phyloP scores from a whole-genome alignment of 345 rosid genomes.

The Geranium rotundifolium region DNA sequence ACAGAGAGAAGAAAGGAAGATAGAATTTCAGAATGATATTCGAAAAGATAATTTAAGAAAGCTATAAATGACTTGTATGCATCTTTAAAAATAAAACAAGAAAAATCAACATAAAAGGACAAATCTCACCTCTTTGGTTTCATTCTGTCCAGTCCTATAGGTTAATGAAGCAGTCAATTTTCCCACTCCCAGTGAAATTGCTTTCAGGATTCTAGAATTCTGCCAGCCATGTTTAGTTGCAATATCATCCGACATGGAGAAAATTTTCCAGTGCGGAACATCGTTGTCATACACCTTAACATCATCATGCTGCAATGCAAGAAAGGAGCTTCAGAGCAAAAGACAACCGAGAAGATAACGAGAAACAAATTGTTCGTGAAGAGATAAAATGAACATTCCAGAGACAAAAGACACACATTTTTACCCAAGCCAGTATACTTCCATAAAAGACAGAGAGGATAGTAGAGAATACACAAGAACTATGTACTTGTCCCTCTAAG shows the following conservation, averaged over 20 bases:
- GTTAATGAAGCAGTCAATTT: constrained; percentile 60
- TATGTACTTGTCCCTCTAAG: too few species aligned
- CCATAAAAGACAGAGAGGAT: neutral
- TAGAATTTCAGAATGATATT: neutral
- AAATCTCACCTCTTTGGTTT: constrained; percentile 45
- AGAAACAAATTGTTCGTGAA: neutral
- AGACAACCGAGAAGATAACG: constrained; percentile 16
- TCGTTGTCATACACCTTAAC: constrained; percentile 44
- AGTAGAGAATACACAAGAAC: neutral
- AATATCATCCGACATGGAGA: constrained; percentile 34
- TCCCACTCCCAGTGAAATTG: constrained; percentile 62
- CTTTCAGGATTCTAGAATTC: constrained; percentile 48
- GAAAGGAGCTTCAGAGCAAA: constrained; percentile 17
- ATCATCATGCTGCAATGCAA: constrained; percentile 58
- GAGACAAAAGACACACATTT: neutral
- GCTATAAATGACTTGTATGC: neutral
- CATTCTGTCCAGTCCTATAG: constrained; percentile 38
- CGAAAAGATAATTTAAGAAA: too few species aligned
- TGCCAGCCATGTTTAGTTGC: constrained; percentile 37
- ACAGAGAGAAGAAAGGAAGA: neutral
- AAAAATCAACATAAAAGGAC: neutral
- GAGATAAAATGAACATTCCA: neutral
- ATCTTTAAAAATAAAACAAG: neutral
- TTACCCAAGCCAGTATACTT: neutral
- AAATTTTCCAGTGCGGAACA: constrained; percentile 45